phyloP scores from a whole-genome alignment of 768 basidiomycete genomes.

The Lyophyllum semitale region DNA sequence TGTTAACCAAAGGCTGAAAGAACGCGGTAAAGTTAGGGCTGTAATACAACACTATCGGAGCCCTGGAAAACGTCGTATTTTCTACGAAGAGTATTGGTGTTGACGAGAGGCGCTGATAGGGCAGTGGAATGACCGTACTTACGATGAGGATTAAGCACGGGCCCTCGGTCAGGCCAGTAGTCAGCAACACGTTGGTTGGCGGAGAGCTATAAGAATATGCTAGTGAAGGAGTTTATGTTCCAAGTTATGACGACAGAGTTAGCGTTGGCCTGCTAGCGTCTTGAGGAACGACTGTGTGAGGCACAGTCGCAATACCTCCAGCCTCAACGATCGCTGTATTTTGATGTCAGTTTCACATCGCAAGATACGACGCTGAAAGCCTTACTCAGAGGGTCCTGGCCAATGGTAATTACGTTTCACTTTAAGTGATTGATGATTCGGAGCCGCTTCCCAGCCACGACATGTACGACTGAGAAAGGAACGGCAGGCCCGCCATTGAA shows the following conservation, averaged over 20 bases:
- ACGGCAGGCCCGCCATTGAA: constrained; percentile 36
- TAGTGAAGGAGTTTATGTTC: background rate
- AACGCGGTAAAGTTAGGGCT: background rate
- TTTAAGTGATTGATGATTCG: constrained; percentile 47
- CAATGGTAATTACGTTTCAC: constrained; percentile 33
- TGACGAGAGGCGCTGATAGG: no score
- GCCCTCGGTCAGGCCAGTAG: constrained; percentile 42
- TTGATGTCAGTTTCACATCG: background rate
- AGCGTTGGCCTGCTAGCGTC: constrained; percentile 52
- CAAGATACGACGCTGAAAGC: background rate
- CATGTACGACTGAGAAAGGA: constrained; percentile 38
- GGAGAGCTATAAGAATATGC: constrained; percentile 19
- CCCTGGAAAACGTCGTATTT: constrained; percentile 27
- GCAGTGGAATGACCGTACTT: constrained; percentile 12
- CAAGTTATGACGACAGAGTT: constrained; percentile 35
- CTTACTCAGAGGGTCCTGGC: constrained; percentile 29
- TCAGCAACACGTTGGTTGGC: constrained; percentile 47
- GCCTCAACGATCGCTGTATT: constrained; percentile 36
- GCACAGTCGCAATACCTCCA: constrained; percentile 36
- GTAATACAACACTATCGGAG: background rate
- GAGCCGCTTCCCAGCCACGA: constrained; percentile 38
- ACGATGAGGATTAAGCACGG: constrained; percentile 32
- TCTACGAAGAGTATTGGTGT: constrained; percentile 7
- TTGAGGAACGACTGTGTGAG: constrained; percentile 37
- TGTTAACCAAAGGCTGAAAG: constrained; percentile 12